Evolutionary conservation across 495 filamentous ascomycete genomes (phyloP).

Genomic region (Aspergillus asperescens): DNA sequence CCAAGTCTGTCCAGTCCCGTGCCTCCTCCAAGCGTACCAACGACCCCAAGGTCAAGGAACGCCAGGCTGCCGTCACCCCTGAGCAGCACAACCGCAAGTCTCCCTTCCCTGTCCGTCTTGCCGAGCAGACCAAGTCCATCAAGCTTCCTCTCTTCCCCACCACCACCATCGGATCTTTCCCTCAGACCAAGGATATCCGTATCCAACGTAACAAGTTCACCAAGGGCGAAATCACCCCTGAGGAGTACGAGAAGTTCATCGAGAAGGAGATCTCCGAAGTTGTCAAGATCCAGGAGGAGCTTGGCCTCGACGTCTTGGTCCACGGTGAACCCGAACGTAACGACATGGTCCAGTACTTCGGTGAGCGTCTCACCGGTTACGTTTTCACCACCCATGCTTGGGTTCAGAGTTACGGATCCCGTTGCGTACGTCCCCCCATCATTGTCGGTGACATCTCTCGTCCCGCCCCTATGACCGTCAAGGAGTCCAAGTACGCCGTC

Average conservation of each 20-base stretch:
- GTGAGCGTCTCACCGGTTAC: constrained; percentile 93
- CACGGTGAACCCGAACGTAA: constrained; percentile 99
- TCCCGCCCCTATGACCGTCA: constrained; percentile 95
- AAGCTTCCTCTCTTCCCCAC: constrained; percentile 95
- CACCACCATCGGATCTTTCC: constrained; percentile 98
- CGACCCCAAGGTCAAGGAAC: constrained; percentile 91
- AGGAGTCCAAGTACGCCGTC: constrained; percentile 98
- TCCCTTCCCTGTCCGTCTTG: constrained; percentile 72
- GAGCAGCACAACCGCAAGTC: constrained; percentile 90
- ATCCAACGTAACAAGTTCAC: constrained; percentile 93
- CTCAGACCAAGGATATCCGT: constrained; percentile 97
- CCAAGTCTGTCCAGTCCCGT: constrained; percentile 81
- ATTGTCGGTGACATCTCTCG: constrained; percentile 97
- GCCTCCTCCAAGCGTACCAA: constrained; percentile 91
- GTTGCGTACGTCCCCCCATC: constrained; percentile 96
- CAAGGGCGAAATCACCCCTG: constrained; percentile 89
- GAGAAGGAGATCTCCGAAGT: constrained; percentile 93
- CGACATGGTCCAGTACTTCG: constrained; percentile 99
- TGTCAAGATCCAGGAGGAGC: constrained; percentile 95
- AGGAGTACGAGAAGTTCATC: constrained; percentile 96
- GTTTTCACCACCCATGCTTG: constrained; percentile 98
- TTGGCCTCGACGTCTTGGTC: constrained; percentile 91
- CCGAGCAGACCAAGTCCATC: constrained; percentile 79
- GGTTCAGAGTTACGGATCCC: constrained; percentile 97
- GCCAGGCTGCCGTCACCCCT: constrained; percentile 77